These are phyloP conservation scores for Podospora conica DNA, from an alignment of 495 filamentous ascomycete species.

Conservation along the genomic window DNA sequence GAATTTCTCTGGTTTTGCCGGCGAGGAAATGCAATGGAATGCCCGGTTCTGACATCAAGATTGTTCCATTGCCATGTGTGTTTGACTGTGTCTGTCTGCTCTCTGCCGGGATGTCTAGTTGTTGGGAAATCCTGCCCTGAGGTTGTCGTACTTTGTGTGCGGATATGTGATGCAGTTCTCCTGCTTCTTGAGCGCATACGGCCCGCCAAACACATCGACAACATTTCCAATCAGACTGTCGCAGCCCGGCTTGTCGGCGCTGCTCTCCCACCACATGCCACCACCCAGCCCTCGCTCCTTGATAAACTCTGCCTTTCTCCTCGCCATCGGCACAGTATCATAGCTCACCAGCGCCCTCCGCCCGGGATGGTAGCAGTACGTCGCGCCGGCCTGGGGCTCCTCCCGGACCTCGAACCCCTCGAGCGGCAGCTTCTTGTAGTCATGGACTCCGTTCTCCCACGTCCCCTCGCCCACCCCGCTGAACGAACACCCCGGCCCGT, in stretches of 20 bases:
- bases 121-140: constrained; percentile 52
- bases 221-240: constrained; percentile 68
- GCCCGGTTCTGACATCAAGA: constrained; percentile 11
- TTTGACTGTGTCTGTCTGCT: neutral
- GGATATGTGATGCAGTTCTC: constrained; percentile 67
- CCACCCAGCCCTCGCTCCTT: constrained; percentile 62
- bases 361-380: constrained; percentile 62
- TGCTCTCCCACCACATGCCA: constrained; percentile 97
- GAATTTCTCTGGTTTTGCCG: constrained; percentile 26
- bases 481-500: constrained; percentile 63
- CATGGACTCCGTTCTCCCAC: constrained; percentile 86
- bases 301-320: constrained; percentile 65
- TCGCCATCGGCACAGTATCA: constrained; percentile 63
- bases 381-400: constrained; percentile 54
- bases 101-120: constrained; percentile 25
- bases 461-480: constrained; percentile 67
- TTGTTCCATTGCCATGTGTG: neutral
- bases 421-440: constrained; percentile 66
- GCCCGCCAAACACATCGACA: constrained; percentile 52
- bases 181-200: constrained; percentile 48
- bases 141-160: constrained; percentile 73
- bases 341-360: constrained; percentile 67
- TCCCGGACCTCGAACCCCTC: constrained; percentile 46
- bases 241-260: constrained; percentile 61
- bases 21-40: constrained; percentile 34